phyloP scores from a whole-genome alignment of 441 rosid species.

The Metrosideros polymorpha region DNA sequence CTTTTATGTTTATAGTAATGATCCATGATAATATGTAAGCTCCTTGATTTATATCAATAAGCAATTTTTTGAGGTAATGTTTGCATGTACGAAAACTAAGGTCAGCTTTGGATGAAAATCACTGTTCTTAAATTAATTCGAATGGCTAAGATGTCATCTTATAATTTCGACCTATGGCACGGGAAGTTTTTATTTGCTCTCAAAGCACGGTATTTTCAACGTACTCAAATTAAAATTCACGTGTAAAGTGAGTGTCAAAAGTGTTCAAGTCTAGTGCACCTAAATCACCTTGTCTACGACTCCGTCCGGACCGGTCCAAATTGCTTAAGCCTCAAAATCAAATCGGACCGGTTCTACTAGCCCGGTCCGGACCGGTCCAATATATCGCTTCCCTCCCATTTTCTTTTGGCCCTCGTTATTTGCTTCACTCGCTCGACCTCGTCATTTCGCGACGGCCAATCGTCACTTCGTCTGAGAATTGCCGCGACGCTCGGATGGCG shows the following conservation, averaged over 20 bases:
- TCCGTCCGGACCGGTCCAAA: neutral
- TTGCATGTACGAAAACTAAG: neutral
- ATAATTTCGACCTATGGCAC: fast-evolving
- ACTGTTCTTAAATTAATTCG: neutral
- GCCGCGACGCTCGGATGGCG: slow-evolving; percentile 12
- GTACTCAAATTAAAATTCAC: neutral
- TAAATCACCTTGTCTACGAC: neutral
- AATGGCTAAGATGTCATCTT: fast-evolving
- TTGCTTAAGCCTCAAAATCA: neutral
- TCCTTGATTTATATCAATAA: neutral
- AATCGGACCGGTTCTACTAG: neutral
- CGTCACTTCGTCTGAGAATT: neutral
- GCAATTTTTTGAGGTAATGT: neutral
- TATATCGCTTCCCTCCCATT: neutral
- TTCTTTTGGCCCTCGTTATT: neutral
- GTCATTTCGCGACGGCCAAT: neutral
- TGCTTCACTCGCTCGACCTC: neutral
- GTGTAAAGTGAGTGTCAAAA: neutral
- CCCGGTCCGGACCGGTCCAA: neutral
- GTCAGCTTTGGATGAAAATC: fast-evolving
- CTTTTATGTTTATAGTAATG: neutral
- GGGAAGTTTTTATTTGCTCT: neutral
- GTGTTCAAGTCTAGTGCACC: neutral
- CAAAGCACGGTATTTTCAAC: neutral
- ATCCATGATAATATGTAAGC: neutral